phyloP scores from a whole-genome alignment of 2,329 filamentous ascomycete species.

The Bipolaris oryzae region DNA sequence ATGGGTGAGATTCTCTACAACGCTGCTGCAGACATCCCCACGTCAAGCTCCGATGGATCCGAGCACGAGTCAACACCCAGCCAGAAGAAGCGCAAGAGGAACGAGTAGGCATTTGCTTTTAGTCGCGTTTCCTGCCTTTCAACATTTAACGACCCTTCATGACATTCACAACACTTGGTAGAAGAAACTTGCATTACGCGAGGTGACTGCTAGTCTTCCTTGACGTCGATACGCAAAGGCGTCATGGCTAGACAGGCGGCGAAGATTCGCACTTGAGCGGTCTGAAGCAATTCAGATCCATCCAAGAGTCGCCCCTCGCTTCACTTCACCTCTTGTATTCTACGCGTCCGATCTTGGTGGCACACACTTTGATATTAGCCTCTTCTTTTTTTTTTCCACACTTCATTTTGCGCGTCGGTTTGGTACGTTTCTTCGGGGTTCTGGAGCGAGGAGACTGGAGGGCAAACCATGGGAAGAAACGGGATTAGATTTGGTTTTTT shows the following conservation, averaged over 20 bases:
- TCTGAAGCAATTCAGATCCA: slow-evolving; percentile 18
- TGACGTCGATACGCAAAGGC: slow-evolving; percentile 43
- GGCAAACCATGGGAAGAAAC: slow-evolving; percentile 12
- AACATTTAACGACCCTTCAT: slow-evolving; percentile 44
- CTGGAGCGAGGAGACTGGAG: slow-evolving; percentile 19
- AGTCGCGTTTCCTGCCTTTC: slow-evolving; percentile 28
- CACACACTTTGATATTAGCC: slow-evolving; percentile 25
- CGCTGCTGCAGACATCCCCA: slow-evolving; percentile 46
- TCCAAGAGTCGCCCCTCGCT: slow-evolving; percentile 36
- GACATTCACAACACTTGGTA: slow-evolving; percentile 38
- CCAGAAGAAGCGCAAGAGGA: slow-evolving; percentile 74
- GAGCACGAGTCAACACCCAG: slow-evolving; percentile 47
- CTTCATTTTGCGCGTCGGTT: slow-evolving; percentile 23
- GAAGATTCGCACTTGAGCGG: slow-evolving; percentile 31
- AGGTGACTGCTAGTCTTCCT: slow-evolving; percentile 35
- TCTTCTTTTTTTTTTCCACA: slow-evolving; percentile 23
- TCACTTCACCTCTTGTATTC: slow-evolving; percentile 35
- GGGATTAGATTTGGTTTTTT: slow-evolving; percentile 40
- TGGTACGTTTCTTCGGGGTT: slow-evolving; percentile 33
- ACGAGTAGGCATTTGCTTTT: slow-evolving; percentile 51
- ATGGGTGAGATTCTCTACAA: slow-evolving; percentile 50
- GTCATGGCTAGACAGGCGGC: slow-evolving; percentile 42
- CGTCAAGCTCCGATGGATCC: slow-evolving; percentile 45
- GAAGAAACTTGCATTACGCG: slow-evolving; percentile 36
- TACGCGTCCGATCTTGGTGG: slow-evolving; percentile 29